These are phyloP conservation scores for Astrothelium subdiscretum DNA, from an alignment of 495 filamentous ascomycete species.

Conservation along the genomic window DNA sequence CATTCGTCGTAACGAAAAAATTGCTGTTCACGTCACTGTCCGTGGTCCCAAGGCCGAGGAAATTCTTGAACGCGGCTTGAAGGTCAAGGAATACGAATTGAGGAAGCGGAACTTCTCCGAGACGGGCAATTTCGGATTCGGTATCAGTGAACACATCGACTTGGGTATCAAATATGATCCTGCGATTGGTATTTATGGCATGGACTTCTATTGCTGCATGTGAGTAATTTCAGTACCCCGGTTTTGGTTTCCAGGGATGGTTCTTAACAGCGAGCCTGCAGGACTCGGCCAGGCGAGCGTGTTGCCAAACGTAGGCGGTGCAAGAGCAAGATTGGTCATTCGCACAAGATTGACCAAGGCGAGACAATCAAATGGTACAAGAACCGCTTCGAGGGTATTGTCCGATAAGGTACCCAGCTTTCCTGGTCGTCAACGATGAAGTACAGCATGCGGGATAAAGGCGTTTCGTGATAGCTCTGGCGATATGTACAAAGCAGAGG, in stretches of 20 bases:
- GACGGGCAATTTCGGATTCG: conserved; percentile 99
- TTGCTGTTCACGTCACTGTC: conserved; percentile 98
- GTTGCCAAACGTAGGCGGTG: conserved; percentile 86
- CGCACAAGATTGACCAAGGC: conserved; percentile 80
- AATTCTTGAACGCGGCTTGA: conserved; percentile 98
- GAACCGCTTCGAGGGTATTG: conserved; percentile 96
- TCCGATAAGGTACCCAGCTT: conserved; percentile 48
- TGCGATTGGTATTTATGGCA: conserved; percentile 98
- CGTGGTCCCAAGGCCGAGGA: conserved; percentile 99
- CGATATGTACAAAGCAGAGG: background rate
- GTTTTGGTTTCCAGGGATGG: background rate
- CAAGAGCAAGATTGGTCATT: conserved; percentile 73
- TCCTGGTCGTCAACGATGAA: background rate
- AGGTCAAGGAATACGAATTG: conserved; percentile 99
- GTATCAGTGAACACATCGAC: conserved; percentile 99
- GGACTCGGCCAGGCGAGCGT: conserved; percentile 93
- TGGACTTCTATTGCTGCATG: conserved; percentile 99
- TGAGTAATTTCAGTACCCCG: conserved; percentile 29
- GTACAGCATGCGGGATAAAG: background rate
- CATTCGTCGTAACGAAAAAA: conserved; percentile 99
- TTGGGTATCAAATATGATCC: conserved; percentile 99
- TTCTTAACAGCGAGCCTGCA: conserved; percentile 16
- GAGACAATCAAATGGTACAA: conserved; percentile 99
- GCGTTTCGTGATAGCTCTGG: background rate
- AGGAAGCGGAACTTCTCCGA: conserved; percentile 98